Conservation (phyloP, 2,329 filamentous ascomycete genomes). For the Purpureocillium takamizusanense region DNA sequence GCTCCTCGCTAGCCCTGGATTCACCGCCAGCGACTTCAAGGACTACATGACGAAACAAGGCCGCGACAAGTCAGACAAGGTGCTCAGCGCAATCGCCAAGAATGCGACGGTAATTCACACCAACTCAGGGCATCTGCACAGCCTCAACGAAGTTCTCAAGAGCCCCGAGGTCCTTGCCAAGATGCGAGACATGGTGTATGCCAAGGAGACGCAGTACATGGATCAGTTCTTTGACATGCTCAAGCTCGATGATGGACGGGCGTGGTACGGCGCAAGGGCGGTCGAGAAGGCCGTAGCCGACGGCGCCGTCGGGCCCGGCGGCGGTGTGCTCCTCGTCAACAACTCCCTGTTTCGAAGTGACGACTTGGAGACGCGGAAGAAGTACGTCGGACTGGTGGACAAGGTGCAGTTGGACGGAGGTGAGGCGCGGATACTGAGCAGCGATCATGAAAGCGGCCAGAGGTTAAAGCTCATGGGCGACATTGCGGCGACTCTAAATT, state of each 20-base stretch:
- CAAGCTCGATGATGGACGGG: conserved; percentile 75
- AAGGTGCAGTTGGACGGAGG: conserved; percentile 80
- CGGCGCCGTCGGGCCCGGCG: conserved; percentile 80
- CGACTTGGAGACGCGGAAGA: conserved; percentile 64
- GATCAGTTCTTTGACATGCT: conserved; percentile 73
- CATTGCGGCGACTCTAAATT: conserved; percentile 84
- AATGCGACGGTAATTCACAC: conserved; percentile 70
- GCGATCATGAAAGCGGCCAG: conserved; percentile 87
- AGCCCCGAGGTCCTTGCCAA: conserved; percentile 68
- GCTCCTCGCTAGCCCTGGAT: conserved; percentile 82
- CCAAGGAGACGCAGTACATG: conserved; percentile 74
- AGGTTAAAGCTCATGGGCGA: conserved; percentile 75
- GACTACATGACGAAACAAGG: conserved; percentile 60
- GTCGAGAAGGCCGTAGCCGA: conserved; percentile 77
- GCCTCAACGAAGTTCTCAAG: conserved; percentile 77
- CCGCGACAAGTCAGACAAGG: conserved; percentile 53
- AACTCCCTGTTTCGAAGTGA: conserved; percentile 82
- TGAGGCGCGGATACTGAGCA: conserved; percentile 81
- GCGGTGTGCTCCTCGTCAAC: conserved; percentile 76
- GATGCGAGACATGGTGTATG: conserved; percentile 81
- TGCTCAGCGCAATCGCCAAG: conserved; percentile 51
- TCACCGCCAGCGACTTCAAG: conserved; percentile 73
- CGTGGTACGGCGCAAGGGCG: conserved; percentile 81
- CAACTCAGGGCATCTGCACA: conserved; percentile 78
- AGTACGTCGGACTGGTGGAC: conserved; percentile 81